Percentiles rank a stretch among this genome's conserved stretches.
These are phyloP conservation scores for Bombardia bombarda DNA, from an alignment of 495 filamentous ascomycete genomes.

Conservation along the genomic window DNA sequence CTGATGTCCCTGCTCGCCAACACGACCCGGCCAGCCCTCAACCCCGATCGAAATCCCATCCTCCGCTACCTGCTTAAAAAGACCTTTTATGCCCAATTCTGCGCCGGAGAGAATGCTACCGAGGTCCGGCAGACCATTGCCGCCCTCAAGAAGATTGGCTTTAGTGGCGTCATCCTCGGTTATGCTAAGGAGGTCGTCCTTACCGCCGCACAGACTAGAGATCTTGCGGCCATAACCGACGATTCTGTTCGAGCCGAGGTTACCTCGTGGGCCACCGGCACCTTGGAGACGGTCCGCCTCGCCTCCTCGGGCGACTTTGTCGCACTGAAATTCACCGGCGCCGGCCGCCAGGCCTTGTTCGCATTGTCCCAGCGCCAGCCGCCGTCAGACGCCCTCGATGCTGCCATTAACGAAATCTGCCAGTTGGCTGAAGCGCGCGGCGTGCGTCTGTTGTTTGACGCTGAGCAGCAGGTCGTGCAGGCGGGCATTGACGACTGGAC, in stretches of 20 bases:
- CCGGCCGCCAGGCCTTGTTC: constrained; percentile 66
- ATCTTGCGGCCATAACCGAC: constrained; percentile 27
- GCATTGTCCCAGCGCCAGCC: constrained; percentile 48
- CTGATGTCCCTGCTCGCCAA: constrained; percentile 64
- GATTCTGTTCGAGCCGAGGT: constrained; percentile 53
- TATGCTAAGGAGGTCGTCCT: constrained; percentile 70
- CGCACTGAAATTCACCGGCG: constrained; percentile 89
- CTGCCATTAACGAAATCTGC: constrained; percentile 69
- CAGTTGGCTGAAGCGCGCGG: constrained; percentile 61
- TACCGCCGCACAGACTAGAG: constrained; percentile 38
- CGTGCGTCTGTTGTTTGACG: constrained; percentile 77
- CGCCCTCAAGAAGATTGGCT: constrained; percentile 57
- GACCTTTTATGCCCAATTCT: constrained; percentile 83
- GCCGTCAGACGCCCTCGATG: constrained; percentile 54
- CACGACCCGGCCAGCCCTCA: constrained; percentile 50
- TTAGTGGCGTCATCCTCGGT: constrained; percentile 66
- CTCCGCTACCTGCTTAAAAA: constrained; percentile 55
- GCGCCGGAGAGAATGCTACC: constrained; percentile 57
- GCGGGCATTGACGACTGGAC: constrained; percentile 82
- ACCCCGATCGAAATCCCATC: constrained; percentile 49
- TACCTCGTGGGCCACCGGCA: constrained; percentile 63
- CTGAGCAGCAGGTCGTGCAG: constrained; percentile 78
- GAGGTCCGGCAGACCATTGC: constrained; percentile 56
- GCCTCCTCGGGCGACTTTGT: constrained; percentile 73
- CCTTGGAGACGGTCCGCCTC: constrained; percentile 68